These are phyloP conservation scores for Talaromyces sp. DNA, from an alignment of 2,329 filamentous ascomycete genomes.

Conservation along the genomic window DNA sequence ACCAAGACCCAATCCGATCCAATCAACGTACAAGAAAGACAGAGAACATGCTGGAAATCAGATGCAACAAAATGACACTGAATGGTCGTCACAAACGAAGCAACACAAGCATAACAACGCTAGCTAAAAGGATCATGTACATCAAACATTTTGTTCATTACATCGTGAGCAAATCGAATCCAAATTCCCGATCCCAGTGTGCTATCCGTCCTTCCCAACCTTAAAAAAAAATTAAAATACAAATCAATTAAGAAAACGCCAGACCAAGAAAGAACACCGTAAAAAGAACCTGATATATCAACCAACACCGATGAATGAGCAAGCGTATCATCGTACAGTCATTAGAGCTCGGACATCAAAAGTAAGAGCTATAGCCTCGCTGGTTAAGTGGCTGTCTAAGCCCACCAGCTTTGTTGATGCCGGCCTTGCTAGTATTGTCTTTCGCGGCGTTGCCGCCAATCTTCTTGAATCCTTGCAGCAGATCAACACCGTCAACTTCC, in stretches of 20 bases:
- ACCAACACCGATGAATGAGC: slow-evolving; percentile 9
- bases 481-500: slow-evolving; percentile 46
- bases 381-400: slow-evolving; percentile 32
- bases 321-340: slow-evolving; percentile 9
- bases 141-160: slow-evolving; percentile 15
- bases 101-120: slow-evolving; percentile 12
- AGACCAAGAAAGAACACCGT: background rate
- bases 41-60: background rate
- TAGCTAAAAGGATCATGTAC: slow-evolving; percentile 11
- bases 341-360: slow-evolving; percentile 23
- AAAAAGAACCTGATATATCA: background rate
- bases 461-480: slow-evolving; percentile 48
- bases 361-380: slow-evolving; percentile 34
- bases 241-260: background rate
- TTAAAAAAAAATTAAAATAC: background rate
- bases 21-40: background rate
- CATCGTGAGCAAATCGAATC: background rate
- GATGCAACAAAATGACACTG: slow-evolving; percentile 19
- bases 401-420: slow-evolving; percentile 28
- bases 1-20: background rate
- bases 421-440: slow-evolving; percentile 30
- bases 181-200: slow-evolving; percentile 2
- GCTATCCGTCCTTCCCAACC: background rate
- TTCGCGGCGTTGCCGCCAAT: slow-evolving; percentile 36
- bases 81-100: slow-evolving; percentile 19